Evolutionary conservation across 176 grass and related monocot genomes (phyloP).

Genomic region (Triticum aestivum): DNA sequence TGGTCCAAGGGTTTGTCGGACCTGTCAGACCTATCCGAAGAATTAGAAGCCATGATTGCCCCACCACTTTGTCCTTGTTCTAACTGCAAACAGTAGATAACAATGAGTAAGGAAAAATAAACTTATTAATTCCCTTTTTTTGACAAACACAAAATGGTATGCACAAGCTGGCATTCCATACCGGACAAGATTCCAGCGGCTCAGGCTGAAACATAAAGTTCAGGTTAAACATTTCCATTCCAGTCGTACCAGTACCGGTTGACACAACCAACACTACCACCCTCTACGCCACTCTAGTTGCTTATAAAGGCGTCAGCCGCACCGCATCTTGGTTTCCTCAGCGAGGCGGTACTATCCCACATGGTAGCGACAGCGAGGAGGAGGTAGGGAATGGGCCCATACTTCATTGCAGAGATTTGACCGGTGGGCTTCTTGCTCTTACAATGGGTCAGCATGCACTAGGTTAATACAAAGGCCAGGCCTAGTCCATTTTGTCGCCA

Average conservation of each 20-base stretch:
- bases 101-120: neutral
- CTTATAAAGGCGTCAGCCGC: neutral
- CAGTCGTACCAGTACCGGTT: neutral
- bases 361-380: neutral
- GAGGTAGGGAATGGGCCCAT: neutral
- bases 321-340: neutral
- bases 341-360: neutral
- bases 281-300: neutral
- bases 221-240: neutral
- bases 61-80: conserved; percentile 40
- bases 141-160: neutral
- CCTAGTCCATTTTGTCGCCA: neutral
- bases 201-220: neutral
- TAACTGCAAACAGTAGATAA: conserved; percentile 33
- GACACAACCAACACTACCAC: neutral
- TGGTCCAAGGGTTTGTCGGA: conserved; percentile 67
- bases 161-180: neutral
- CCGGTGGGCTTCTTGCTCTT: neutral
- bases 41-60: conserved; percentile 51
- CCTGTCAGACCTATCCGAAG: conserved; percentile 63
- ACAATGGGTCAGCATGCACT: neutral
- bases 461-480: neutral
- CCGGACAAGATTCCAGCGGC: neutral
- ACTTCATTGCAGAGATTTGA: neutral
- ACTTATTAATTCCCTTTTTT: neutral